Conservation (phyloP, 106 monocot genomes). For the Cymbidium sinense region DNA sequence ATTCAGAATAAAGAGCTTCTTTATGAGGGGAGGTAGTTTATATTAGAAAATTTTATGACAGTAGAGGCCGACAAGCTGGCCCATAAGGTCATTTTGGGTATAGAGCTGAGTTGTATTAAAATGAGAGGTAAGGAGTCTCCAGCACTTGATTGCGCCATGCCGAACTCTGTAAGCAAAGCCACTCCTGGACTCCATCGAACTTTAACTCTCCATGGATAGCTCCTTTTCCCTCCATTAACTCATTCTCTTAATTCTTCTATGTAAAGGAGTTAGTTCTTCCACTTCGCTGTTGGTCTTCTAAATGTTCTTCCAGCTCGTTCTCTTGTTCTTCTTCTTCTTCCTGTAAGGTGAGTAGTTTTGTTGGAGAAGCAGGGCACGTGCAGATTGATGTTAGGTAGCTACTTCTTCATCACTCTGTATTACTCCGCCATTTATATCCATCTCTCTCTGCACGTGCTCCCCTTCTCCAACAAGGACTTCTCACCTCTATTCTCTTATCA, state of each 20-base stretch:
- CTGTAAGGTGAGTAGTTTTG: slow-evolving; percentile 47
- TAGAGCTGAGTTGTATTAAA: not conserved
- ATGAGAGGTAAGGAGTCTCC: not conserved
- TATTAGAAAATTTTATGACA: no score
- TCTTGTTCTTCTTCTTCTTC: not conserved
- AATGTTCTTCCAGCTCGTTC: not conserved
- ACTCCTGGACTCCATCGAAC: not conserved
- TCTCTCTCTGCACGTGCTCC: slow-evolving; percentile 70
- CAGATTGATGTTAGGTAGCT: slow-evolving; percentile 19
- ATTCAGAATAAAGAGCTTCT: no score
- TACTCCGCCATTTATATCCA: not conserved
- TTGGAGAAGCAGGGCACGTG: slow-evolving; percentile 99
- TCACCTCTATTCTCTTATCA: slow-evolving; percentile 23
- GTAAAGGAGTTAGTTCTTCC: no score
- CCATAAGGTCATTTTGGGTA: not conserved
- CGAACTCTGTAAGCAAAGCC: not conserved
- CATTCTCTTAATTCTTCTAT: not conserved
- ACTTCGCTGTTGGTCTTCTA: not conserved
- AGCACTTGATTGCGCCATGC: not conserved
- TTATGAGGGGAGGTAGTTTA: no score
- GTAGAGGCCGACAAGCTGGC: slow-evolving; percentile 1
- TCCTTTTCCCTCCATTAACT: not conserved
- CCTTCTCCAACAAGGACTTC: slow-evolving; percentile 92
- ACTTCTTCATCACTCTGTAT: no score
- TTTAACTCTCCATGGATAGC: not conserved